A percentile compares a stretch with the other conserved stretches of the same genome.
These are phyloP conservation scores for Suillus subluteus DNA, from an alignment of 768 basidiomycete species.

Conservation along the genomic window DNA sequence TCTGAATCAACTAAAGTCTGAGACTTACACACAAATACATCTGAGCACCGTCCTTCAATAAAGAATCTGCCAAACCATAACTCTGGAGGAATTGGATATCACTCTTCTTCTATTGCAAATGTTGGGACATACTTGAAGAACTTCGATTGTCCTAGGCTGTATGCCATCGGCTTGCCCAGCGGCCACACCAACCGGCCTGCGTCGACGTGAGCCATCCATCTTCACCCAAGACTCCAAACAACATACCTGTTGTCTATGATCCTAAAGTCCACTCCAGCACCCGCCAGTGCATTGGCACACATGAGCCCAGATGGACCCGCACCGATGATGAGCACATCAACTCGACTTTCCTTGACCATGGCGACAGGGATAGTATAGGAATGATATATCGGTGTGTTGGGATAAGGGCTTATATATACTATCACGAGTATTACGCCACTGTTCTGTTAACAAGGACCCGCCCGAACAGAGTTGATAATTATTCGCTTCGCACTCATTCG, in stretches of 20 bases:
- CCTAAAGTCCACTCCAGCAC: slow-evolving; percentile 47
- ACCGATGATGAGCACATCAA: slow-evolving; percentile 53
- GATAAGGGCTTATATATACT: neutral
- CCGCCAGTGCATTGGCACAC: slow-evolving; percentile 60
- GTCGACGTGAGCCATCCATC: neutral
- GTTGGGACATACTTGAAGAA: slow-evolving; percentile 45
- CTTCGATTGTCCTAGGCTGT: slow-evolving; percentile 57
- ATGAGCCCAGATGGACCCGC: slow-evolving; percentile 65
- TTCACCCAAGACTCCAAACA: neutral
- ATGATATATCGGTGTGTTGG: neutral
- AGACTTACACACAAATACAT: slow-evolving; percentile 67
- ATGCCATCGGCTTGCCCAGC: slow-evolving; percentile 61
- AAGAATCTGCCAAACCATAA: slow-evolving; percentile 71
- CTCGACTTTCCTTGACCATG: slow-evolving; percentile 33
- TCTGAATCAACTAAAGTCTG: neutral
- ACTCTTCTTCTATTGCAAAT: neutral
- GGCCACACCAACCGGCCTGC: slow-evolving; percentile 43
- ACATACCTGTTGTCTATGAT: slow-evolving; percentile 51
- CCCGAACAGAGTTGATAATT: neutral
- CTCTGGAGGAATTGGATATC: slow-evolving; percentile 47
- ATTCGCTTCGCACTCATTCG: neutral
- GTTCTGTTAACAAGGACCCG: neutral
- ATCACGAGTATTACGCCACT: neutral
- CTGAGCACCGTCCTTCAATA: slow-evolving; percentile 67
- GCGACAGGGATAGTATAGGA: neutral